Evolutionary conservation across 495 filamentous ascomycete genomes (phyloP).

Genomic region (Rostrohypoxylon terebratum): DNA sequence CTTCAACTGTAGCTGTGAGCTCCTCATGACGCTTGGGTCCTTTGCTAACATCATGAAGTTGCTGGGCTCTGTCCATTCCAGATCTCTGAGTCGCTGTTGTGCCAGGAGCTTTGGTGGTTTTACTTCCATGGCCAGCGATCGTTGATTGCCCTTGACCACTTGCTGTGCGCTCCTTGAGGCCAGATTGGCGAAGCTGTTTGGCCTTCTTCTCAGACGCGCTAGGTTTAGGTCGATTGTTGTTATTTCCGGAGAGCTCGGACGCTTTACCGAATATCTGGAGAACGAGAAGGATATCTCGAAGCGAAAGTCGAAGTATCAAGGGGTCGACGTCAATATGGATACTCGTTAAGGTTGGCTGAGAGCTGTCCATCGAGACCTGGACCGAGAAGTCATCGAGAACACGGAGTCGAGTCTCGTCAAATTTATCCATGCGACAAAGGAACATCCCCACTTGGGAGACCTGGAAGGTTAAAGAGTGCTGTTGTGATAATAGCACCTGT

Average conservation of each 20-base stretch:
- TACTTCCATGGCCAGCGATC: conserved; percentile 56
- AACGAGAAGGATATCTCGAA: conserved; percentile 93
- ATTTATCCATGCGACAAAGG: conserved; percentile 96
- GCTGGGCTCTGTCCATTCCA: conserved; percentile 30
- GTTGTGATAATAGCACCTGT: conserved; percentile 90
- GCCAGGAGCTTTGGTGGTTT: conserved; percentile 30
- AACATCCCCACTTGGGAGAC: conserved; percentile 97
- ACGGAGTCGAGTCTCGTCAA: conserved; percentile 84
- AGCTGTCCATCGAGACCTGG: conserved; percentile 88
- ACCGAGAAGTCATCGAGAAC: conserved; percentile 97
- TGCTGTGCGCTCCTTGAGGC: conserved; percentile 70
- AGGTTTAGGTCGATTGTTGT: conserved; percentile 55
- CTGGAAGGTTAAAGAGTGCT: conserved; percentile 93
- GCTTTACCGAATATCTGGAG: conserved; percentile 94
- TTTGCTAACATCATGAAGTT: conserved; percentile 54
- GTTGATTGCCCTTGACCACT: conserved; percentile 75
- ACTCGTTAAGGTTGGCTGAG: conserved; percentile 74
- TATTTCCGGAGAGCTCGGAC: conserved; percentile 80
- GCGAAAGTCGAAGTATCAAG: conserved; percentile 88
- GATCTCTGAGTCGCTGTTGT: conserved; percentile 32
- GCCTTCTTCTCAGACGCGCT: conserved; percentile 67
- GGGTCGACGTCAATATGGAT: conserved; percentile 92
- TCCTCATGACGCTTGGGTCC: conserved; percentile 72
- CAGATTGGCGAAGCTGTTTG: conserved; percentile 70
- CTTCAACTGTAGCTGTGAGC: conserved; percentile 83